Base-by-base conservation (phyloP, 495 filamentous ascomycete species). In the Aspergillus asperescens region DNA sequence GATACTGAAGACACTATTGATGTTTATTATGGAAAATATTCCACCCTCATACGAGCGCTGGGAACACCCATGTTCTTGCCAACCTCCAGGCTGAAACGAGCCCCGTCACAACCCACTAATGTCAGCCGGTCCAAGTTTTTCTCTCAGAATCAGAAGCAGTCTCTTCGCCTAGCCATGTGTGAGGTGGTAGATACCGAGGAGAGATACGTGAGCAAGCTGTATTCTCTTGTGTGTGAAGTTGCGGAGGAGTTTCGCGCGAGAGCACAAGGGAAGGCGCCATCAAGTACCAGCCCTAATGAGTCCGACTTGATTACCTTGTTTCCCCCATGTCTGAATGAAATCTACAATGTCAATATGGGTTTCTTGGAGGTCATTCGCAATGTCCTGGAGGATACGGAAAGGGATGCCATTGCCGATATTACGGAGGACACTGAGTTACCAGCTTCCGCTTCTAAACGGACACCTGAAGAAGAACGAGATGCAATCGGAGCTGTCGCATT, bases 171-270 rank as follows among this genome's bases (percentile, higher is more conserved):
- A 55, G 90, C 95, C 62, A 86, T 99, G 82, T 87, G 83, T 56
- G 93, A 99, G 65, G 63, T 97, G 50, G 79, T 95, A 22, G 89
- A 95, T 59, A 99, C 93, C 0, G 93, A 99, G 68, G 89, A 92
- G 61, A 82, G 88, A 60, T 99, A 96, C 68, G 89, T 97, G 27
- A 73, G 77, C 62, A 95, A 95, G 62, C 59, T 97, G 29, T 81
- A 86, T 55, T 85, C 90, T 39, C 73, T 98, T 40, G 83, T 94
- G 37, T 82, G 87, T 46, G 81, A 81, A 54, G 79, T 96, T 15
- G 80, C 79, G 18, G 79, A 81, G 45, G 87, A 92, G 45, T 90
- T 87, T 61, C 83, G 82, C 28, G 66, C 78, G 56, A 87, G 82
- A 48, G 83, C 84, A 8, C 84, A 77, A 57, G 69, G 69, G 13